phyloP scores from a whole-genome alignment of 2,329 filamentous ascomycete genomes.

The Dactylellina drechsleri region DNA sequence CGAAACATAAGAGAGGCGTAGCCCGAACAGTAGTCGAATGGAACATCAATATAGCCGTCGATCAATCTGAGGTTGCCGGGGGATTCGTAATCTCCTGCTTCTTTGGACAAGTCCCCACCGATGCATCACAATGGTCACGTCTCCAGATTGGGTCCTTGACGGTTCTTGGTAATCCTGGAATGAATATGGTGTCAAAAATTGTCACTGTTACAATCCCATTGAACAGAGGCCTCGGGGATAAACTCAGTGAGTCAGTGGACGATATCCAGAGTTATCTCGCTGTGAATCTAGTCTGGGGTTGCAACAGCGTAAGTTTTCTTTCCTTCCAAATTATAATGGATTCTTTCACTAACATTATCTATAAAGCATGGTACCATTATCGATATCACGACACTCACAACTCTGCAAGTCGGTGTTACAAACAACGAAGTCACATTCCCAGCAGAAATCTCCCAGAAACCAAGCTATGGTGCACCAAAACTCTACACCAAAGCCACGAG shows the following conservation, averaged over 20 bases:
- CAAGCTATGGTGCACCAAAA: constrained; percentile 17
- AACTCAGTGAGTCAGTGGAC: not conserved
- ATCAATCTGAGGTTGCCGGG: constrained; percentile 53
- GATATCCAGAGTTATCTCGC: constrained; percentile 8
- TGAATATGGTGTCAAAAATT: constrained; percentile 5
- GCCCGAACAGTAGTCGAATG: constrained; percentile 33
- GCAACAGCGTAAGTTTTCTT: constrained; percentile 5
- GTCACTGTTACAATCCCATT: constrained; percentile 6
- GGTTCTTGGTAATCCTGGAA: not conserved
- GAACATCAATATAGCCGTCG: constrained; percentile 53
- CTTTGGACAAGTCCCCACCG: not conserved
- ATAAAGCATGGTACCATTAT: constrained; percentile 10
- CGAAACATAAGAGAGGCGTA: not conserved
- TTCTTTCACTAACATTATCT: not conserved
- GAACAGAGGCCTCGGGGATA: not conserved
- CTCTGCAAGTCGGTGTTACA: constrained; percentile 35
- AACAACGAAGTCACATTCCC: constrained; percentile 25
- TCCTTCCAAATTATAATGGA: not conserved
- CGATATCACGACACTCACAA: constrained; percentile 9
- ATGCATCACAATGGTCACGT: constrained; percentile 4
- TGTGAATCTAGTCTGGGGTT: constrained; percentile 2
- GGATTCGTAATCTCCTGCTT: constrained; percentile 14
- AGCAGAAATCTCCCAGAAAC: constrained; percentile 8
- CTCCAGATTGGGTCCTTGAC: constrained; percentile 12
- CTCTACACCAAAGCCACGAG: constrained; percentile 1